These are phyloP conservation scores for Kazachstania kunashirensis DNA, from an alignment of 805 yeast species.

Conservation along the genomic window DNA sequence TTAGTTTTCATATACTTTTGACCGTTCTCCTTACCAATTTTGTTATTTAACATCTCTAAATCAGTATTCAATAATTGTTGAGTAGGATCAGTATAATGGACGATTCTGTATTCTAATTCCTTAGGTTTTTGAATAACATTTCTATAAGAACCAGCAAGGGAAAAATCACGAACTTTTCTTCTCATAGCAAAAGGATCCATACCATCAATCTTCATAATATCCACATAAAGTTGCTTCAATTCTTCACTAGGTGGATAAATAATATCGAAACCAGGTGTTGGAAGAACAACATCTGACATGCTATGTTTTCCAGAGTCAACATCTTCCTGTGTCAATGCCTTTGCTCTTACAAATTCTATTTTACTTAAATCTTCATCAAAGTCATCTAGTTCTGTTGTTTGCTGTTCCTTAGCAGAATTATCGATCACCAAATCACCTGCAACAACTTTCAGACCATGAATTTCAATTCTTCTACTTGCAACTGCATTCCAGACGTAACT, in stretches of 20 bases:
- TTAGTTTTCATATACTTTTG: conserved; percentile 26
- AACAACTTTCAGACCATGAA: conserved; percentile 60
- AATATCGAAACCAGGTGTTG: conserved; percentile 96
- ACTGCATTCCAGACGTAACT: conserved; percentile 90
- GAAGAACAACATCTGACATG: conserved; percentile 79
- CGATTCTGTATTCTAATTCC: conserved; percentile 49
- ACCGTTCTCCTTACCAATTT: conserved; percentile 26
- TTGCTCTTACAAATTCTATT: conserved; percentile 52
- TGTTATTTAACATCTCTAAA: conserved; percentile 41
- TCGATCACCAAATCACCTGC: conserved; percentile 70
- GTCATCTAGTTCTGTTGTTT: conserved; percentile 37
- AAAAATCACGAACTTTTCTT: conserved; percentile 77
- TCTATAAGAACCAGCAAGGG: conserved; percentile 86
- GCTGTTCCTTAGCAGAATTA: conserved; percentile 17
- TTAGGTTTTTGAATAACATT: conserved; percentile 57
- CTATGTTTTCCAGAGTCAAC: conserved; percentile 45
- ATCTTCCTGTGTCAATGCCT: conserved; percentile 68
- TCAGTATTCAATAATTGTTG: conserved; percentile 77
- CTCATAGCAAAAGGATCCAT: conserved; percentile 81
- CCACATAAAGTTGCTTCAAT: conserved; percentile 52
- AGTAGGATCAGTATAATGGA: conserved; percentile 51
- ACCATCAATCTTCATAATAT: conserved; percentile 68
- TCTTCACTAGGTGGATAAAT: conserved; percentile 64
- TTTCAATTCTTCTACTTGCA: conserved; percentile 63
- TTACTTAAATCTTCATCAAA: conserved; percentile 64